Percentiles rank a stretch among this genome's conserved stretches.
These are phyloP conservation scores for Trichoderma arundinaceum DNA, from an alignment of 2,329 filamentous ascomycete species.

Conservation along the genomic window DNA sequence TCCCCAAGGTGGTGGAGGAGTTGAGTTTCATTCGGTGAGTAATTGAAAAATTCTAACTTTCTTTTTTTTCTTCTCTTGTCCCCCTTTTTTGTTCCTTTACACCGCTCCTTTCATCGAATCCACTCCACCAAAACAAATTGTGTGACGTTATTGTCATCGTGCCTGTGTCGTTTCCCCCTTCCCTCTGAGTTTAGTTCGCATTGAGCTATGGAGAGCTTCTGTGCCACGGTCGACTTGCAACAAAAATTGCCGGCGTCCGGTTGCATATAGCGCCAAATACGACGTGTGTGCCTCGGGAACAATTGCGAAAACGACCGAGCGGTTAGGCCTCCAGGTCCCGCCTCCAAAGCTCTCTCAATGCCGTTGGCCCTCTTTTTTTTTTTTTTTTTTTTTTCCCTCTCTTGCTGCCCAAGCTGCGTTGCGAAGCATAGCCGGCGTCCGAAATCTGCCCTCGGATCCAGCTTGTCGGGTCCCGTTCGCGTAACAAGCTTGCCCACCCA, in stretches of 20 bases:
- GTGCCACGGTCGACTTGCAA: neutral
- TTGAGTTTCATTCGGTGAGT: constrained; percentile 75
- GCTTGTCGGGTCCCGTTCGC: constrained; percentile 24
- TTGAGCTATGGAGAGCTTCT: neutral
- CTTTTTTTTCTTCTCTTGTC: neutral
- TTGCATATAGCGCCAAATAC: neutral
- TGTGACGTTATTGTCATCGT: neutral
- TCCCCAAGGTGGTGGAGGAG: constrained; percentile 67
- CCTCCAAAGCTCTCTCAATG: neutral
- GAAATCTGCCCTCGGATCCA: constrained; percentile 23
- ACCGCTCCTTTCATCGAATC: neutral
- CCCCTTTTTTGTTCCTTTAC: neutral
- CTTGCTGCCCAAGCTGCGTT: constrained; percentile 3
- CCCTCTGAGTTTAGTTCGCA: no score
- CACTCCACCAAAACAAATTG: neutral
- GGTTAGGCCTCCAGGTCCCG: neutral
- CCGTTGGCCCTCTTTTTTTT: constrained; percentile 12
- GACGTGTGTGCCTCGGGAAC: neutral
- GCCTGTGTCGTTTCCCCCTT: neutral
- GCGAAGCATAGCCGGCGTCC: neutral
- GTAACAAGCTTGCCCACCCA: neutral
- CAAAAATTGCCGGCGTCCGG: neutral
- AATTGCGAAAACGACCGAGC: constrained; percentile 9
- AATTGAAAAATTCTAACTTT: neutral
- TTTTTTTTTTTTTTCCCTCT: no score